A percentile compares a stretch with the other conserved stretches of the same genome.
Evolutionary conservation across 208 protist species (phyloP).

Genomic region (Leishmania braziliensis): DNA sequence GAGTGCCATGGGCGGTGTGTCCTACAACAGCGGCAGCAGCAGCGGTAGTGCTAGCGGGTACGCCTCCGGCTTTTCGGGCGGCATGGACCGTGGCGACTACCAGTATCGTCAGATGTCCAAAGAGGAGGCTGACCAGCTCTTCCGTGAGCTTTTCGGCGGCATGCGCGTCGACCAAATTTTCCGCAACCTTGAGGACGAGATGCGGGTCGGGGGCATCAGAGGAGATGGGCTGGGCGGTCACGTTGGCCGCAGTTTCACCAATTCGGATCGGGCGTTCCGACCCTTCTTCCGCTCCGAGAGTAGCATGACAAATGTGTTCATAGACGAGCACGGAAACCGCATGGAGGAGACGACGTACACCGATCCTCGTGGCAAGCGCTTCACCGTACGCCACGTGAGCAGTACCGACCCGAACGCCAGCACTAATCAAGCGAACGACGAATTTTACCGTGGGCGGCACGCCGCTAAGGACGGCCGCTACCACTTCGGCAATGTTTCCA

Average conservation of each 20-base stretch:
- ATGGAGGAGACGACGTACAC: constrained; percentile 84
- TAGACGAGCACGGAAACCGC: constrained; percentile 75
- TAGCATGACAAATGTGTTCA: constrained; percentile 51
- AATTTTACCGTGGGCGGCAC: constrained; percentile 53
- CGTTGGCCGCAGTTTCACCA: constrained; percentile 45
- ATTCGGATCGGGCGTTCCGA: constrained; percentile 50
- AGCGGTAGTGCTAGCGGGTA: constrained; percentile 1
- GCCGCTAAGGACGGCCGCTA: constrained; percentile 55
- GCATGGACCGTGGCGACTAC: constrained; percentile 16
- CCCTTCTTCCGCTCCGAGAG: constrained; percentile 65
- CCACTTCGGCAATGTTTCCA: constrained; percentile 59
- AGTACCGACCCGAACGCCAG: constrained; percentile 74
- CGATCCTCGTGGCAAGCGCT: constrained; percentile 64
- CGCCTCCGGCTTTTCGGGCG: constrained; percentile 22
- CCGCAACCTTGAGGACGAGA: constrained; percentile 78
- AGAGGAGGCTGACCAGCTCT: constrained; percentile 84
- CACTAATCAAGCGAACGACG: constrained; percentile 63
- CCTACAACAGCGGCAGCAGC: constrained; percentile 9
- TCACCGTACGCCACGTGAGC: constrained; percentile 66
- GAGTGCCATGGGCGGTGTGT: constrained; percentile 27
- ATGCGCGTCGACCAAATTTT: constrained; percentile 90
- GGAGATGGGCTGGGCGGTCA: constrained; percentile 33
- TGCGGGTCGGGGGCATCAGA: constrained; percentile 45
- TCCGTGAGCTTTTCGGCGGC: constrained; percentile 85
- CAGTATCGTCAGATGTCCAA: constrained; percentile 87